A percentile compares a stretch with the other conserved stretches of the same genome.
These are phyloP conservation scores for Carex arenaria DNA, from an alignment of 202 grass and related monocot genomes.

Conservation along the genomic window DNA sequence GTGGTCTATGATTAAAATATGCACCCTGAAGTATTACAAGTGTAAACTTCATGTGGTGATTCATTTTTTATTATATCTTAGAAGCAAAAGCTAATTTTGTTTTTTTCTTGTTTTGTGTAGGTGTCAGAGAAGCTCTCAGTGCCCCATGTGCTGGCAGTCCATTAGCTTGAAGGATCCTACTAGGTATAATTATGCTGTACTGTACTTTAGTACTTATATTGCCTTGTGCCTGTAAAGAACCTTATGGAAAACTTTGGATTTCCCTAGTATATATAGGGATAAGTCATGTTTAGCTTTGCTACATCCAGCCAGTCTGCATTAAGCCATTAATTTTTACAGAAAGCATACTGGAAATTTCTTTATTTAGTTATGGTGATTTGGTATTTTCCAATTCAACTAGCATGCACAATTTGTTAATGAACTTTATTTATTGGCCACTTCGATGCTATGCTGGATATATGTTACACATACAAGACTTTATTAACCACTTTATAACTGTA, in stretches of 20 bases:
- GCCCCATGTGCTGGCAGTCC: conserved; percentile 84
- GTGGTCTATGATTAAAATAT: conserved; percentile 3
- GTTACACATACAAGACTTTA: background rate
- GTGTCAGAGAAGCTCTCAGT: conserved; percentile 89
- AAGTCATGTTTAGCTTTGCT: background rate
- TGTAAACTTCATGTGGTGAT: background rate
- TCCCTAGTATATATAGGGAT: background rate
- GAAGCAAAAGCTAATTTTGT: background rate
- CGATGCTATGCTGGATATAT: background rate
- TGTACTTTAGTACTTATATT: background rate
- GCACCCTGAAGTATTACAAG: background rate
- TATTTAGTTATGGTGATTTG: background rate
- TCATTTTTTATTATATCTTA: background rate
- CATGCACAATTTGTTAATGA: background rate
- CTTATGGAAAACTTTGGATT: background rate
- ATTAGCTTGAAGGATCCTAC: conserved; percentile 78
- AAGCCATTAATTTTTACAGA: background rate
- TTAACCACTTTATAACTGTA: background rate
- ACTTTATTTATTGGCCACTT: background rate
- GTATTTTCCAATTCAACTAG: background rate
- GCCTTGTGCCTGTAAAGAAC: background rate
- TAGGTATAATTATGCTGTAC: conserved; percentile 39
- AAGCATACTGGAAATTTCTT: conserved; percentile 6
- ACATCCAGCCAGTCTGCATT: background rate
- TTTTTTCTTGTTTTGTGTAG: conserved; percentile 25